Evolutionary conservation across 805 yeast species (phyloP), one percentile per base, ranked within the genome.

Genomic region (Ogataea paraovalis): DNA sequence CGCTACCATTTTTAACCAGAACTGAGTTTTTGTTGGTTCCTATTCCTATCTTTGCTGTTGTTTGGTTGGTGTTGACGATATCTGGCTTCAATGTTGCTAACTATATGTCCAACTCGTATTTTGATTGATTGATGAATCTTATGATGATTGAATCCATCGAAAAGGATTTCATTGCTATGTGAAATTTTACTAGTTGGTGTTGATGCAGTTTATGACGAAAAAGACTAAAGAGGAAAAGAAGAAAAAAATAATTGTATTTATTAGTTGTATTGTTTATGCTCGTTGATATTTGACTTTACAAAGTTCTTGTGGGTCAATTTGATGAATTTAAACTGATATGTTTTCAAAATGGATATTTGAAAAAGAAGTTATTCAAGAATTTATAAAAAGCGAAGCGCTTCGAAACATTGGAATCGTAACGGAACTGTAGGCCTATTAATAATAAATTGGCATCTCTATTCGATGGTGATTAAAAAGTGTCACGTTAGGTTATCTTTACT

Each of bases 71-170:
- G 43, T 64, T 73, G 39, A 75, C 88, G 39, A 56, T 83, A 33
- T 73, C 83, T 48, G 87, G 92, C 3, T 78, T 85, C 65, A 87
- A 87, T 54, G 74, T 90, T 45, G 89, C 95, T 2, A 77, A 76
- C 53, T 74, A 75, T 43, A 82, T 86, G 87, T 71, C 79, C 12
- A 64, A 66, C 34, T 58, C 59, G 14, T 65, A 65, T 42, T 65
- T 65, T 46, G 53, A 52, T 40, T 65, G 47, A 41, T 30, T 30
- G 28, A 10, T 25, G 28, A 30, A 30, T 25, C 10, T 25, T 25
- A 25, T 25, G 28, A 25, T 25, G 7, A 7, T 25, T 25, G 7
- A 7, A 7, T 25, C 10, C 28, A 7, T 7, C 10, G 28, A 10
- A 25, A 7, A 25, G 28, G 10, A 5, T 32, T 6, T 32, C n/a